Base-by-base conservation (phyloP, 345 rosid species). In the Eucalyptus microcorys region DNA sequence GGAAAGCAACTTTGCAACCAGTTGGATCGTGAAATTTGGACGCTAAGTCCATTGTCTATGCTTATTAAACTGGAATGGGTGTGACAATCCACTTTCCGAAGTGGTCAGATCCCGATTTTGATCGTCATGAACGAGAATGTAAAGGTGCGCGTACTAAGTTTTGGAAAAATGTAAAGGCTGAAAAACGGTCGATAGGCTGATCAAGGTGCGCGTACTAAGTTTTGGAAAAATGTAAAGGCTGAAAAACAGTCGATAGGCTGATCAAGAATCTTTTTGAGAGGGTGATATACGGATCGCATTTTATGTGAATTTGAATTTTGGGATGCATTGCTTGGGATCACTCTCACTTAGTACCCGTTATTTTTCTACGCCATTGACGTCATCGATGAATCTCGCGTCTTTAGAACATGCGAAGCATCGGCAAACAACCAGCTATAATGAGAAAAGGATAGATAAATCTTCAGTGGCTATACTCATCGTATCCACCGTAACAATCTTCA, bases 341-440 rank as follows among this genome's bases (percentile, higher is more conserved):
- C 80, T 1, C 43, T 68, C 80, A 68, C 24, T 2, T 9, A 9
- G 81, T 17, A 34, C 43, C 80, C 22, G 5, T 71, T 34, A 71
- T 71, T 34, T 17, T 21, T 5, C 24, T 10, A 71, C 14, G 0
- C 43, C 81, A 5, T 17, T 68, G 43, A 68, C 81, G 43, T 17
- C 43, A 4, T 0, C 26, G 0, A 34, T 17, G 1, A 16, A 37
- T 21, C 80, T 68, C 80, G 19, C 21, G 12, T 32, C 79, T n/a
- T 64, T 3, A 64, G 21, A 66, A 42, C 12, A 32, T 66, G 2
- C n/a, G n/a, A n/a, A n/a, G n/a, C n/a, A n/a, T n/a, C n/a, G 79
- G 22, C 79, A 8, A 66, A 66, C 79, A n/a, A 66, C 80, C 80
- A 68, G 7, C 80, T 34, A 68, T 4, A 68, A 68, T 68, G 76